A percentile compares a stretch with the other conserved stretches of the same genome.
These are phyloP conservation scores for Rhizopus sp. DNA, from an alignment of 371 early-diverging fungal species.

Conservation along the genomic window DNA sequence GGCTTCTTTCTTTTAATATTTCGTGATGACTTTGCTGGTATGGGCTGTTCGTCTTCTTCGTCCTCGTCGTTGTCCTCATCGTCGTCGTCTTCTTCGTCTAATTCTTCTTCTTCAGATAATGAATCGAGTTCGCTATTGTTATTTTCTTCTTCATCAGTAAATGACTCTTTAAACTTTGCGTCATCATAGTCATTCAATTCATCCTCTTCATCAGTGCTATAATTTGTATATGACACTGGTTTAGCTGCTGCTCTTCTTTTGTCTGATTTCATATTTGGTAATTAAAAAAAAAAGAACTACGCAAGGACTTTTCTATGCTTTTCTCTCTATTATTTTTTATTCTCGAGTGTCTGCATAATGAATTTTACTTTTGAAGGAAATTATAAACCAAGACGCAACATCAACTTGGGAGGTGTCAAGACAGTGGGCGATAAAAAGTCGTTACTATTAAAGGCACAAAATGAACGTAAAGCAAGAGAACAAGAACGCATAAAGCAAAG, in stretches of 20 bases:
- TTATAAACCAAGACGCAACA: constrained; percentile 66
- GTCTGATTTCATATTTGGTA: constrained; percentile 20
- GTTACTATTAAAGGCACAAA: constrained; percentile 73
- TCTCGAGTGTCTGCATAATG: constrained; percentile 16
- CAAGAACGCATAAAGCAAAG: constrained; percentile 60
- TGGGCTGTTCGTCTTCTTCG: constrained; percentile 32
- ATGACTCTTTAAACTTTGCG: constrained; percentile 15
- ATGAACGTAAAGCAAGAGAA: constrained; percentile 76
- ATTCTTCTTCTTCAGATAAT: constrained; percentile 33
- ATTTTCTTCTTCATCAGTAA: constrained; percentile 32
- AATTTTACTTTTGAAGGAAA: constrained; percentile 75
- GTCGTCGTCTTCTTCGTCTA: constrained; percentile 28
- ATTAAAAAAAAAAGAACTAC: constrained; percentile 3
- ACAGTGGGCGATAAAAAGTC: constrained; percentile 64
- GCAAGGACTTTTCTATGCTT: not conserved
- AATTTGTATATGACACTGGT: constrained; percentile 23
- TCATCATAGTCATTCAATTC: constrained; percentile 20
- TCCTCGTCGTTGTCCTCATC: constrained; percentile 39
- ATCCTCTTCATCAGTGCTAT: constrained; percentile 23
- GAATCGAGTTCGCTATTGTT: constrained; percentile 33
- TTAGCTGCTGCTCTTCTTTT: constrained; percentile 24
- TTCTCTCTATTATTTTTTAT: not conserved
- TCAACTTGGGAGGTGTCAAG: constrained; percentile 80
- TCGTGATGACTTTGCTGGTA: constrained; percentile 8
- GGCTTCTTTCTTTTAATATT: constrained; percentile 32